phyloP scores from a whole-genome alignment of 306 rosid species.

The Dryas drummondii region DNA sequence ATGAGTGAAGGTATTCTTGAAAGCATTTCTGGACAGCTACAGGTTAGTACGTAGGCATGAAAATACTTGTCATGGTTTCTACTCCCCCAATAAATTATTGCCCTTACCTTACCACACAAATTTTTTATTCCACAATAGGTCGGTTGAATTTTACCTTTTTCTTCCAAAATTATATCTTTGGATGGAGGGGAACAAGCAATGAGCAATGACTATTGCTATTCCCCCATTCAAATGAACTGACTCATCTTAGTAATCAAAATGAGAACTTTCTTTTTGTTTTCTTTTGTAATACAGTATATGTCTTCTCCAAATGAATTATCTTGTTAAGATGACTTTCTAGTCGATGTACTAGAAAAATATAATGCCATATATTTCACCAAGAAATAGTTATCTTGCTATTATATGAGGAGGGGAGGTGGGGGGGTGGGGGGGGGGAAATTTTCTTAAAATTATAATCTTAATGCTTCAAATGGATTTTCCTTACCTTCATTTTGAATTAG shows the following conservation, averaged over 20 bases:
- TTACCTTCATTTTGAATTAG: not conserved
- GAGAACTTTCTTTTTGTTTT: not conserved
- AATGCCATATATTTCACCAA: too few relatives aligned
- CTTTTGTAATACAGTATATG: not conserved
- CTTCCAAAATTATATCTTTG: not conserved
- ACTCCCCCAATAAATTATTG: not conserved
- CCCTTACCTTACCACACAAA: not conserved
- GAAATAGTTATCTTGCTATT: not conserved
- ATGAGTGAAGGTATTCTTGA: constrained; percentile 82
- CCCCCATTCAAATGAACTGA: not conserved
- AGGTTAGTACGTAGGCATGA: constrained; percentile 49
- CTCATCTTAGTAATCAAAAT: not conserved
- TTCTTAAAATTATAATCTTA: not conserved
- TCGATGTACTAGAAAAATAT: too few relatives aligned
- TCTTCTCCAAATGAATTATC: too few relatives aligned
- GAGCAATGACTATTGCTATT: not conserved
- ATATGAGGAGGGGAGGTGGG: not conserved
- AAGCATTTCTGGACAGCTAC: constrained; percentile 54
- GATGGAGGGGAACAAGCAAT: not conserved
- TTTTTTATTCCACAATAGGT: not conserved
- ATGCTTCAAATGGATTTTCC: not conserved
- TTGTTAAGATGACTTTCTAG: too few relatives aligned
- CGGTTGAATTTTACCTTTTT: not conserved
- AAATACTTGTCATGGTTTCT: constrained; percentile 16
- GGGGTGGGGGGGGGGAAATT: too few relatives aligned